A percentile compares a stretch with the other conserved stretches of the same genome.
phyloP scores from a whole-genome alignment of 345 rosid genomes.

The Erodium maritimum region DNA sequence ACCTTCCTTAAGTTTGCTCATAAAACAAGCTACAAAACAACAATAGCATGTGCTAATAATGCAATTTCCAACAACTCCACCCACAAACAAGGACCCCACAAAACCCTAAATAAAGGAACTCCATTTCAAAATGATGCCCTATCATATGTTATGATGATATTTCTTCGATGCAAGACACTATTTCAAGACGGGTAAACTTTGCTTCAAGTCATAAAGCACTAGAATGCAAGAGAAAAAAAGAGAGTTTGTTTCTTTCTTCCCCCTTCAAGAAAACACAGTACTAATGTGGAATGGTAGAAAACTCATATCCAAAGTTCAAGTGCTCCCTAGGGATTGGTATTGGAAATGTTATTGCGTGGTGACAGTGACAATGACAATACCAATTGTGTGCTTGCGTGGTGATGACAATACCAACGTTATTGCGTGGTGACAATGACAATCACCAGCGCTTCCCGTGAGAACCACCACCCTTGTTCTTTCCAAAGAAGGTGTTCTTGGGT shows the following conservation, averaged over 20 bases:
- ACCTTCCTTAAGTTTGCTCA: not conserved
- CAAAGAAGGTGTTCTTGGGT: conserved; percentile 81
- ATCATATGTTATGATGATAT: not conserved
- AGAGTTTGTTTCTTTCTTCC: not conserved
- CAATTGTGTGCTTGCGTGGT: not conserved
- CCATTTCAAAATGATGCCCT: too few species aligned
- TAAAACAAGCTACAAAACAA: not conserved
- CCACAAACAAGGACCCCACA: not conserved
- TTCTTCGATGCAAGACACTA: too few species aligned
- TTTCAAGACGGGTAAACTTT: not conserved
- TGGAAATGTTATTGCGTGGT: not conserved
- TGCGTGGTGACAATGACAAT: too few species aligned
- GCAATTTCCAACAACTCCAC: not conserved
- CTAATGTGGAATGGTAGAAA: not conserved
- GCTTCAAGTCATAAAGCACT: not conserved
- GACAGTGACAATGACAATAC: too few species aligned
- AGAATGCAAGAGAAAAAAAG: not conserved
- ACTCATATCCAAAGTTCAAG: not conserved
- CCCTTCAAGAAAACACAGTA: too few species aligned
- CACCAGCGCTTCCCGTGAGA: conserved; percentile 96
- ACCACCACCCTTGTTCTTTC: conserved; percentile 70
- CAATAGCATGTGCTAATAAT: not conserved
- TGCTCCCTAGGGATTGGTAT: not conserved
- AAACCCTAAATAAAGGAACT: not conserved
- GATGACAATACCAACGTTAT: too few species aligned